These are phyloP conservation scores for Avena sativa DNA, from an alignment of 176 grass and related monocot genomes.

Conservation along the genomic window DNA sequence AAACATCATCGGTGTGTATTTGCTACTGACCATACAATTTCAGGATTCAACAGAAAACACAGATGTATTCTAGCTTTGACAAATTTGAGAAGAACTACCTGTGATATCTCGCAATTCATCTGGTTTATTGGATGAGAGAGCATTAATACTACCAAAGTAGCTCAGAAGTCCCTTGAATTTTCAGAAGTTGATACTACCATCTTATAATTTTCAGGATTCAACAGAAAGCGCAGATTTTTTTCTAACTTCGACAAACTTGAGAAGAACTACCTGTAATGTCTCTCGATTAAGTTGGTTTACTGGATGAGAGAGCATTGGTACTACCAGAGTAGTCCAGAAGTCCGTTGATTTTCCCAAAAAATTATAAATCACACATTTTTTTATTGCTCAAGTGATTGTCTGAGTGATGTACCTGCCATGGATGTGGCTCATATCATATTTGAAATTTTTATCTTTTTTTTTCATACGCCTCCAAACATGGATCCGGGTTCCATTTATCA, in stretches of 20 bases:
- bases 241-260: background rate
- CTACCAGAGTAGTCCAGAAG: background rate
- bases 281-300: slow-evolving; percentile 29
- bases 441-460: background rate
- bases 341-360: background rate
- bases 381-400: background rate
- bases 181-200: background rate
- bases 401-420: background rate
- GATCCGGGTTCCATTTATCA: too few species aligned
- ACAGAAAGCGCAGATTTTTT: background rate
- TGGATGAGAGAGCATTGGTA: background rate
- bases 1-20: background rate
- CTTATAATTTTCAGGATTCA: slow-evolving; percentile 16
- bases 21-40: slow-evolving; percentile 8
- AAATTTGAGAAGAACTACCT: slow-evolving; percentile 2
- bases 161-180: background rate
- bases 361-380: background rate
- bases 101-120: background rate
- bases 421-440: slow-evolving; percentile 9
- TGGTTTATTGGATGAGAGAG: slow-evolving; percentile 13
- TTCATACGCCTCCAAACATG: too few species aligned
- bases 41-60: background rate
- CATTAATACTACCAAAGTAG: background rate
- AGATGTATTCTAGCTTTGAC: background rate
- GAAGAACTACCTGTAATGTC: background rate